Evolutionary conservation across 73 alveolate species (phyloP).

Genomic region (Stentor coeruleus): DNA sequence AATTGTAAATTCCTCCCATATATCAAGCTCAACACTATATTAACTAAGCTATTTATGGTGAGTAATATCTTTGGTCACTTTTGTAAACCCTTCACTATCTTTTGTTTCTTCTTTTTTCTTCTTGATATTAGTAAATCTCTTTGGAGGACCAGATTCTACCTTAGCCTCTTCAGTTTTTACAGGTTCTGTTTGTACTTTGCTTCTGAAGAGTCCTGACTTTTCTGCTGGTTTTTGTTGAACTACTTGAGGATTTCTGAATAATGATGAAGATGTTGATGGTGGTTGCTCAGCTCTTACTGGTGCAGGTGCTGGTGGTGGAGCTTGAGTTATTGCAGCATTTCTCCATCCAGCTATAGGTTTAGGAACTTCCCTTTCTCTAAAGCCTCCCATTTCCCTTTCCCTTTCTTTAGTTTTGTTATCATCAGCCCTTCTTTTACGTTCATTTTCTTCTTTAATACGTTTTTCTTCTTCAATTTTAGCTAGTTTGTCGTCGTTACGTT

Average conservation of each 20-base stretch:
- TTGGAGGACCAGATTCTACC: neutral
- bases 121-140: neutral
- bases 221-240: conserved; percentile 2
- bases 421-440: conserved; percentile 15
- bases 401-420: neutral
- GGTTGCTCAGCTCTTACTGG: neutral
- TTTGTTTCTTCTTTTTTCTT: neutral
- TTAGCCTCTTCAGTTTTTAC: neutral
- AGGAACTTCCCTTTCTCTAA: neutral
- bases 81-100: conserved; percentile 17
- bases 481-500: neutral
- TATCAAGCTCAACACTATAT: too few relatives aligned
- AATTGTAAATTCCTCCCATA: too few relatives aligned
- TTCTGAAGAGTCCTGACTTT: neutral
- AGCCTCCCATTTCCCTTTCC: neutral
- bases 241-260: neutral
- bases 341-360: neutral
- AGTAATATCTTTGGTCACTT: neutral
- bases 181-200: neutral
- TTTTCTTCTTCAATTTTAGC: neutral
- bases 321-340: neutral
- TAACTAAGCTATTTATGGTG: neutral
- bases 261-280: neutral
- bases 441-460: neutral
- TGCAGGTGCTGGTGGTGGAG: neutral